These are phyloP conservation scores for Saccharomycopsis fibuligera DNA, from an alignment of 805 yeast species.

Conservation along the genomic window DNA sequence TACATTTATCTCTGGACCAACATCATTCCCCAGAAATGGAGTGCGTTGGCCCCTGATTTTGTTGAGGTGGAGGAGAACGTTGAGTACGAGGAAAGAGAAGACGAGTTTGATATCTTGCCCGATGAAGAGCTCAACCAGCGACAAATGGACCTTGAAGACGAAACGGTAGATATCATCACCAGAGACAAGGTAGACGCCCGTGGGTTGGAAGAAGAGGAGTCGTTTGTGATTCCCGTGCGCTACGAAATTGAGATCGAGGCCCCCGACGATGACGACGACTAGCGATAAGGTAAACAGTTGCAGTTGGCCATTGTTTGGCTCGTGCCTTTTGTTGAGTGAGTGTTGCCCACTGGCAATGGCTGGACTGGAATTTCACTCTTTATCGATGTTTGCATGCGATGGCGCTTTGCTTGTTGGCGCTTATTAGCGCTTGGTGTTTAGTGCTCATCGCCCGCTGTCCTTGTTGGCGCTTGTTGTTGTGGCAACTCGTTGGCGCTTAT, in stretches of 20 bases:
- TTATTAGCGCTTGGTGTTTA: no score
- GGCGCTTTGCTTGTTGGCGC: no score
- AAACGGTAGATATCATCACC: conserved; percentile 60
- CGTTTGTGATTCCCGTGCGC: conserved; percentile 53
- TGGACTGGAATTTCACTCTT: no score
- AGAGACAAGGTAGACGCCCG: conserved; percentile 64
- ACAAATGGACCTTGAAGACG: conserved; percentile 58
- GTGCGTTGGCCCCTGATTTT: conserved; percentile 93
- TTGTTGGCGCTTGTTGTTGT: no score
- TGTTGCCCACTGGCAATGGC: no score
- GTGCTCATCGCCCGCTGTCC: no score
- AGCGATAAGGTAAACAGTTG: conserved; percentile 23
- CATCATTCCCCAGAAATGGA: conserved; percentile 86
- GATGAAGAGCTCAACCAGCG: conserved; percentile 59
- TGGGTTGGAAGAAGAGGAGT: conserved; percentile 51
- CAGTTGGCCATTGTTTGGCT: no score
- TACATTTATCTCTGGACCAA: conserved; percentile 77
- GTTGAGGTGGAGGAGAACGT: conserved; percentile 90
- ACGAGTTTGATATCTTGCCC: conserved; percentile 79
- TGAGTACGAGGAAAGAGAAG: conserved; percentile 81
- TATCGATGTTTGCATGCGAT: no score
- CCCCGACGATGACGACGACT: conserved; percentile 31
- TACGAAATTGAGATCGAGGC: conserved; percentile 22
- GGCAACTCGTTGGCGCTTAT: no score
- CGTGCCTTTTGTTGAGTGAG: no score